Percentiles rank a stretch among this genome's conserved stretches.
Conservation (phyloP, 441 rosid genomes). For the Populus tomentosa region DNA sequence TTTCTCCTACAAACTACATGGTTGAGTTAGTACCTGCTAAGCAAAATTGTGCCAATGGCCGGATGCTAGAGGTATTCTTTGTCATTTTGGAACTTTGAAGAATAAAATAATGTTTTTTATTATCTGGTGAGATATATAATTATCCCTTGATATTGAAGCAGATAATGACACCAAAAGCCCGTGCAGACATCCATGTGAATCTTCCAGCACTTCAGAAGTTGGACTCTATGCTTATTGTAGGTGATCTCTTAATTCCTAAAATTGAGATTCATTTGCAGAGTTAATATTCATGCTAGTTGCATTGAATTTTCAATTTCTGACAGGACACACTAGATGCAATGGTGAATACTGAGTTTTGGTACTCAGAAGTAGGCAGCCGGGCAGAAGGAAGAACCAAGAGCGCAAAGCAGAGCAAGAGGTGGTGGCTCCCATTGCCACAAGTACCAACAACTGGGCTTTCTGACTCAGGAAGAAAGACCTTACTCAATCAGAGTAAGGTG, state of each 20-base stretch:
- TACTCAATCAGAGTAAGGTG: conserved; percentile 49
- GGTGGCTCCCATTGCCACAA: conserved; percentile 97
- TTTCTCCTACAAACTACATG: conserved; percentile 92
- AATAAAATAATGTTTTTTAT: background rate
- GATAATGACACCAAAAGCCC: conserved; percentile 94
- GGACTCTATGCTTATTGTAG: conserved; percentile 91
- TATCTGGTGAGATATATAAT: conserved; percentile 12
- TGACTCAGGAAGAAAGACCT: conserved; percentile 59
- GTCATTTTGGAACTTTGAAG: conserved; percentile 3
- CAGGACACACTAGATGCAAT: conserved; percentile 89
- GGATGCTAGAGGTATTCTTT: conserved; percentile 64
- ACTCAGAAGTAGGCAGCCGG: conserved; percentile 71
- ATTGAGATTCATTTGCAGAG: background rate
- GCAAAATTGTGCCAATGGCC: conserved; percentile 79
- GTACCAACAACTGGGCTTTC: conserved; percentile 85
- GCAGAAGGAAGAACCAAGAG: conserved; percentile 77
- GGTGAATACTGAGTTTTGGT: conserved; percentile 89
- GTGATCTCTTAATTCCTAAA: conserved; percentile 28
- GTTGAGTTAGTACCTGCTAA: conserved; percentile 93
- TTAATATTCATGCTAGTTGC: background rate
- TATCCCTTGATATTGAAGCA: conserved; percentile 35
- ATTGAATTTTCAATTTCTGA: conserved; percentile 11
- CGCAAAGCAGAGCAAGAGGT: conserved; percentile 69
- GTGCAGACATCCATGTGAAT: conserved; percentile 90
- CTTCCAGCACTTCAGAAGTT: conserved; percentile 94